A percentile compares a stretch with the other conserved stretches of the same genome.
phyloP scores from a whole-genome alignment of 1,284 basidiomycete genomes.

The Blastosporella zonata region DNA sequence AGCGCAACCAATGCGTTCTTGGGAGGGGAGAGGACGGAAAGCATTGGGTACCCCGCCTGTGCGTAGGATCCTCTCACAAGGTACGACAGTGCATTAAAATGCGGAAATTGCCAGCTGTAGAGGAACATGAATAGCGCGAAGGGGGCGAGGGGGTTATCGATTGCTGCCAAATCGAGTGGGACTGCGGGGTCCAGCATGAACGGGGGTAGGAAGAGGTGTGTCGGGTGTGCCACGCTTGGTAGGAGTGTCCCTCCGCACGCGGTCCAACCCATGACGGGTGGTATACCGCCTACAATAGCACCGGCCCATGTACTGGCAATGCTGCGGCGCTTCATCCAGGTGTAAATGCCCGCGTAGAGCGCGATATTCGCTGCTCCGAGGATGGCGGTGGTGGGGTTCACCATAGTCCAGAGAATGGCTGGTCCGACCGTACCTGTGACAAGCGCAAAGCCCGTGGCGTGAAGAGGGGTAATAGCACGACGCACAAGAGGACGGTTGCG shows the following conservation, averaged over 20 bases:
- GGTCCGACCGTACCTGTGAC: slow-evolving; percentile 79
- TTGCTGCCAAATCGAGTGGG: slow-evolving; percentile 42
- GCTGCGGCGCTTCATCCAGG: slow-evolving; percentile 88
- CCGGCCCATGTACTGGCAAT: slow-evolving; percentile 97
- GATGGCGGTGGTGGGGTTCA: slow-evolving; percentile 85
- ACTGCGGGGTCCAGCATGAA: slow-evolving; percentile 28
- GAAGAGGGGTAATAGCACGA: slow-evolving; percentile 77
- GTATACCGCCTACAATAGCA: slow-evolving; percentile 87
- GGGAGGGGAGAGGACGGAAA: slow-evolving; percentile 76
- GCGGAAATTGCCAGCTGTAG: slow-evolving; percentile 98
- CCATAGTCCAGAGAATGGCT: slow-evolving; percentile 76
- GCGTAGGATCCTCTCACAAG: slow-evolving; percentile 89
- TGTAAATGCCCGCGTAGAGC: slow-evolving; percentile 92
- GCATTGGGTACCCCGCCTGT: slow-evolving; percentile 93
- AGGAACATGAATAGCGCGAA: slow-evolving; percentile 78
- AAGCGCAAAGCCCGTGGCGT: slow-evolving; percentile 80
- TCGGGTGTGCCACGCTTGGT: slow-evolving; percentile 49
- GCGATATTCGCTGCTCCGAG: slow-evolving; percentile 85
- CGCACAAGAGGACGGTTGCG: slow-evolving; percentile 88
- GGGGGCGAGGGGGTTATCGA: slow-evolving; percentile 77
- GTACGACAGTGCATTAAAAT: slow-evolving; percentile 94
- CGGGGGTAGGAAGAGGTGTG: slow-evolving; percentile 56
- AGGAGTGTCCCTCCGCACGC: slow-evolving; percentile 85
- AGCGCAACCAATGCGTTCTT: slow-evolving; percentile 87
- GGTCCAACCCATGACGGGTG: slow-evolving; percentile 98